These are phyloP conservation scores for Sclerotinia nivalis DNA, from an alignment of 2,329 filamentous ascomycete genomes.

Conservation along the genomic window DNA sequence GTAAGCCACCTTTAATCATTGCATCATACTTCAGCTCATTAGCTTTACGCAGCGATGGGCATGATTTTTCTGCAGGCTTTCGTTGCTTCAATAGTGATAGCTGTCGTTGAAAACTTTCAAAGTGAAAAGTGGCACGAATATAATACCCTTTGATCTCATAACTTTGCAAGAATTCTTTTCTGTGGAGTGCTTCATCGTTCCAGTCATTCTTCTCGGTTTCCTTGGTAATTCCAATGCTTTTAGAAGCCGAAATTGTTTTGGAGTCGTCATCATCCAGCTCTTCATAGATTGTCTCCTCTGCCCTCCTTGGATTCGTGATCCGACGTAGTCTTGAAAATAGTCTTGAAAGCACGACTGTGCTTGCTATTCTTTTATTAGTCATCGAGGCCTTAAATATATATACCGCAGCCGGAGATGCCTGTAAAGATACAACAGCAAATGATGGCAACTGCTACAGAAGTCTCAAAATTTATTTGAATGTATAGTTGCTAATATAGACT, in stretches of 20 bases:
- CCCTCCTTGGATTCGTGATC: neutral
- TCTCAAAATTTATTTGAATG: conserved; percentile 65
- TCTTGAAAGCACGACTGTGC: neutral
- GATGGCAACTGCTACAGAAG: conserved; percentile 77
- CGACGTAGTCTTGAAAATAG: neutral
- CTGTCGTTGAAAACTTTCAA: neutral
- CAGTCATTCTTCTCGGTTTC: neutral
- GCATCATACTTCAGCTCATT: neutral
- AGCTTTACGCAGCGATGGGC: neutral
- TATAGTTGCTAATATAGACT: neutral
- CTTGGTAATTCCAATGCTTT: neutral
- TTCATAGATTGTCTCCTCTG: too few species aligned
- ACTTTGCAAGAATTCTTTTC: neutral
- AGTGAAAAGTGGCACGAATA: neutral
- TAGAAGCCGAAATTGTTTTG: neutral
- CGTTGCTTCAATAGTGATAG: neutral
- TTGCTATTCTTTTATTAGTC: neutral
- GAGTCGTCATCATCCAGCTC: neutral
- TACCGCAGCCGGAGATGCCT: conserved; percentile 75
- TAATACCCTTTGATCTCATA: neutral
- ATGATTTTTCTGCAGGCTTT: neutral
- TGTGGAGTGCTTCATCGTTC: neutral
- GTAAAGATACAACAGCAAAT: conserved; percentile 90
- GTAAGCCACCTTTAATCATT: too few species aligned
- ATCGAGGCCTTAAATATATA: conserved; percentile 33